Evolutionary conservation across 2,329 filamentous ascomycete species (phyloP), one percentile per base, ranked within the genome.

Genomic region (Claviceps sp.): DNA sequence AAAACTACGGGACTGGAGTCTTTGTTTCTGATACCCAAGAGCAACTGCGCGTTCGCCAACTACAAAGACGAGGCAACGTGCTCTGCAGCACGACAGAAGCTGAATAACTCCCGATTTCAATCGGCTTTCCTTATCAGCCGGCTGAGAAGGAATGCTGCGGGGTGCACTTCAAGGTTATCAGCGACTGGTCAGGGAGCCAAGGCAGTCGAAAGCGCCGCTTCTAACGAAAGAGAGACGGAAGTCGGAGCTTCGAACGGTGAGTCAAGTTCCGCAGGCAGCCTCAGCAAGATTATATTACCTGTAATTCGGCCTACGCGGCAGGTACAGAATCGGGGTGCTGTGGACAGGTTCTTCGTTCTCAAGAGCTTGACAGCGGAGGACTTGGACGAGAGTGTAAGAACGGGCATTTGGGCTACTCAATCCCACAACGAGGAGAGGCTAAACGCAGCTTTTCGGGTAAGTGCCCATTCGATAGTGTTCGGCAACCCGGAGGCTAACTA

Each of bases 31-130:
- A 97, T 97, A 42, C 91, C 90, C 0, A 96, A 96, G 66, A 96
- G 90, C 65, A 96, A 96, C 63, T 97, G 91, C 62, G 91, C 90
- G 0, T 97, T 97, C 70, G 89, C 95, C 57, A 97, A 97, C 63
- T 97, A 94, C 65, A 87, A 84, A 56, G 85, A 88, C 49, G 89
- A 95, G 60, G 70, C 74, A 3, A 81, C 82, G 5, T 96, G 89
- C 63, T 70, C 78, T 6, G 75, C 79, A 8, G 91, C 91, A 0
- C 87, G 95, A 71, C 77, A 82, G 46, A 82, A 87, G 58, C 85
- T 97, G 45, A 89, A 97, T 65, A 90, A 97, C 62, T 95, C 89
- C 1, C 84, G 85, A 52, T 96, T 96, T 60, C 82, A 91, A 60
- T 84, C 87, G 0, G 86, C 93, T 18, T 80, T 88, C 26, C 75